Evolutionary conservation across 257 asterid genomes (phyloP).

Genomic region (Penstemon newberryi): DNA sequence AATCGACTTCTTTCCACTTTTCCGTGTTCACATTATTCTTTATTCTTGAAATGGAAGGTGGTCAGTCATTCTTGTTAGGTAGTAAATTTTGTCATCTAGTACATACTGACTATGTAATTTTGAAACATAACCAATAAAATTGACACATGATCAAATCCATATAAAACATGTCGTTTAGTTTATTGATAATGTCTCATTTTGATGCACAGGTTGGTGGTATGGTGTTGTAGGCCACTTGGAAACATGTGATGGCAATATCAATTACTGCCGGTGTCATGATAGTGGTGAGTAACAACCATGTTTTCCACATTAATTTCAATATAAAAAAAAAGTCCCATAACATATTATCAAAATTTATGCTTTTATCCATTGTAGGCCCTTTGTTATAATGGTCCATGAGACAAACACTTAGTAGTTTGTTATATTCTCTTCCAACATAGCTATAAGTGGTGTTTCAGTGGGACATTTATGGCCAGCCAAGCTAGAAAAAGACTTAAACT

Average conservation of each 20-base stretch:
- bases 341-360: conserved; percentile 23
- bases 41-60: conserved; percentile 26
- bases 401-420: conserved; percentile 42
- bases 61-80: conserved; percentile 35
- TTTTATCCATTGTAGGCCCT: conserved; percentile 35
- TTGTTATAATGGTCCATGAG: conserved; percentile 40
- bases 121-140: conserved; percentile 23
- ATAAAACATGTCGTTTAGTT: conserved; percentile 20
- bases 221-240: conserved; percentile 92
- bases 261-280: conserved; percentile 67
- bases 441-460: conserved; percentile 57
- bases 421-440: conserved; percentile 49
- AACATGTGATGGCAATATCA: conserved; percentile 67
- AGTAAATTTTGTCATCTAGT: conserved; percentile 27
- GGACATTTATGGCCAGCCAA: conserved; percentile 54
- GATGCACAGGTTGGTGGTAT: conserved; percentile 90
- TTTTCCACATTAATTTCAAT: conserved; percentile 16
- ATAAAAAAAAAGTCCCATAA: conserved; percentile 4
- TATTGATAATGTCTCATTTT: conserved; percentile 33
- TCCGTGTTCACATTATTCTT: conserved; percentile 6
- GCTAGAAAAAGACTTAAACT: conserved; percentile 42
- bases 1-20: conserved; percentile 34
- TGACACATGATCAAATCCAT: conserved; percentile 33
- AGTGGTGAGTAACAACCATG: conserved; percentile 63
- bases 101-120: conserved; percentile 16